These are phyloP conservation scores for Erigeron canadensis DNA, from an alignment of 129 eudicot genomes.

Conservation along the genomic window DNA sequence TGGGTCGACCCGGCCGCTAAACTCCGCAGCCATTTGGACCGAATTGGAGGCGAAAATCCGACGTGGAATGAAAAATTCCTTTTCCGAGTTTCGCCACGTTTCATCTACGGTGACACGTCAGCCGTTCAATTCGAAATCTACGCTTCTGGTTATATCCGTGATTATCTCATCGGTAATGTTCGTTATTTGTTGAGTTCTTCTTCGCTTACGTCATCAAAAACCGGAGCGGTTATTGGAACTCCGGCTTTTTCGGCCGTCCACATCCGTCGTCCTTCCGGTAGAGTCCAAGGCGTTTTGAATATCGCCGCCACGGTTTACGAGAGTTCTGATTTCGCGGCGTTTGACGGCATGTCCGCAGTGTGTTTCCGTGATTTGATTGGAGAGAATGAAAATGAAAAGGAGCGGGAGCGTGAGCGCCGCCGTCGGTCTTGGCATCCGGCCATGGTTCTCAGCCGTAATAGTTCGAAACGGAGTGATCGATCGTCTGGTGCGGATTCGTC, in stretches of 20 bases:
- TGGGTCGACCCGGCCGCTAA: constrained; percentile 53
- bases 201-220: constrained; percentile 24
- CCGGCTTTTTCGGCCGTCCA: constrained; percentile 78
- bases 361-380: constrained; percentile 64
- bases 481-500: constrained; percentile 56
- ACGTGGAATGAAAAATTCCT: constrained; percentile 93
- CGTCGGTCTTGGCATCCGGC: constrained; percentile 46
- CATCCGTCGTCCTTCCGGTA: constrained; percentile 86
- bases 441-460: constrained; percentile 42
- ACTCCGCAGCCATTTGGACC: constrained; percentile 76
- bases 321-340: constrained; percentile 40
- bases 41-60: constrained; percentile 74
- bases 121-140: constrained; percentile 71
- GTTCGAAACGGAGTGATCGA: constrained; percentile 50
- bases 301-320: constrained; percentile 64
- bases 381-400: constrained; percentile 27
- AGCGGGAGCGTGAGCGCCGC: constrained; percentile 13
- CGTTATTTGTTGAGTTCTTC: constrained; percentile 70
- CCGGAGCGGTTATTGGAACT: constrained; percentile 40
- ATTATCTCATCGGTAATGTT: constrained; percentile 62
- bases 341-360: constrained; percentile 49
- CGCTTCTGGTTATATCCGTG: constrained; percentile 72
- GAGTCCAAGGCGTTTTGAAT: constrained; percentile 80
- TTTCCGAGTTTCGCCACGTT: constrained; percentile 64
- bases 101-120: constrained; percentile 74